These are phyloP conservation scores for Mycena epipterygia DNA, from an alignment of 768 basidiomycete species.

Conservation along the genomic window DNA sequence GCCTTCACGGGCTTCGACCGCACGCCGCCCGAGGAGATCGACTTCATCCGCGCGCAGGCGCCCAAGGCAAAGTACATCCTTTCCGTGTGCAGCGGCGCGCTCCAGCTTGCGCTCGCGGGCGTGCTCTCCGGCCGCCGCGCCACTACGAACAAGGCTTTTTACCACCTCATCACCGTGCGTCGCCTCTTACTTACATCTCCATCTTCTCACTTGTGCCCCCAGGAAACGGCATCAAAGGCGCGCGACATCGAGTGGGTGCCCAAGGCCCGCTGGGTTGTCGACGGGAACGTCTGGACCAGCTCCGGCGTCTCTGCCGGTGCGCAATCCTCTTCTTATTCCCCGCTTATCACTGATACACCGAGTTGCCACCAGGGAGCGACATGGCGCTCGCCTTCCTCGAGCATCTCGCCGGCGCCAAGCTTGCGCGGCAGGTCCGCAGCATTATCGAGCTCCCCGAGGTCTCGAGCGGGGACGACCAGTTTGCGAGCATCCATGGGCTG, in stretches of 20 bases:
- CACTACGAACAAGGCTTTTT: constrained; percentile 51
- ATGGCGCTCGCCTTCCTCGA: constrained; percentile 52
- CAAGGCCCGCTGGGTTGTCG: constrained; percentile 52
- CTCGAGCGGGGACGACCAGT: constrained; percentile 34
- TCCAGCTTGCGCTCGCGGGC: constrained; percentile 47
- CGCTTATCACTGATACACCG: background rate
- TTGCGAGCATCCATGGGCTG: constrained; percentile 37
- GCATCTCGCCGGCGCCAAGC: constrained; percentile 43
- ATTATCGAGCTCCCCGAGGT: constrained; percentile 35
- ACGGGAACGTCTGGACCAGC: constrained; percentile 51
- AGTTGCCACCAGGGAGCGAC: constrained; percentile 41
- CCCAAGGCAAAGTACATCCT: constrained; percentile 47
- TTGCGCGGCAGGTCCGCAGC: constrained; percentile 33
- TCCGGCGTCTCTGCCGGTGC: constrained; percentile 49
- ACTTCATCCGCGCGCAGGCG: constrained; percentile 41
- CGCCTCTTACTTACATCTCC: background rate
- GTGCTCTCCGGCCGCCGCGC: constrained; percentile 47
- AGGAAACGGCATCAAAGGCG: constrained; percentile 25
- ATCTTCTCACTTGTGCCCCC: background rate
- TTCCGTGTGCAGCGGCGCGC: constrained; percentile 47
- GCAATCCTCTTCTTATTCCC: background rate
- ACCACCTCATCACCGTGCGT: constrained; percentile 37
- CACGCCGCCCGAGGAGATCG: constrained; percentile 38
- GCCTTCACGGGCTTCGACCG: constrained; percentile 18
- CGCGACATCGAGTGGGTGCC: constrained; percentile 47